These are phyloP conservation scores for Suillus occidentalis DNA, from an alignment of 768 basidiomycete species.

Conservation along the genomic window DNA sequence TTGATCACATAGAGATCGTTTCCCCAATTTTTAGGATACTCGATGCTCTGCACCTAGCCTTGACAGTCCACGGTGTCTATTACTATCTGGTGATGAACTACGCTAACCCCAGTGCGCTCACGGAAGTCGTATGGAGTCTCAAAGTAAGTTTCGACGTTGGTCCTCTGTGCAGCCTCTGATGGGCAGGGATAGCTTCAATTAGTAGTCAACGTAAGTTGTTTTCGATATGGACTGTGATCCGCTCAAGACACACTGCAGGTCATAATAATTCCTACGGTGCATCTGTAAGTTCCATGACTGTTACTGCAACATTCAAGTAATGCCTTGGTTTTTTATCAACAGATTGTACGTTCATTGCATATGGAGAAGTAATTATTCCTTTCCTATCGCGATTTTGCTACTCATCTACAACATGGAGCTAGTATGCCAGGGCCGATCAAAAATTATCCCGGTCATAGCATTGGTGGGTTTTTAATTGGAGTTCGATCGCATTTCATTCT, in stretches of 20 bases:
- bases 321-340: no score
- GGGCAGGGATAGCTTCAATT: neutral
- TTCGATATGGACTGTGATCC: neutral
- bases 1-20: neutral
- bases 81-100: slow-evolving; percentile 38
- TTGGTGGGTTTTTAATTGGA: neutral
- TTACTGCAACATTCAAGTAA: neutral
- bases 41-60: slow-evolving; percentile 35
- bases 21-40: slow-evolving; percentile 27
- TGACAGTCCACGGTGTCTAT: slow-evolving; percentile 37
- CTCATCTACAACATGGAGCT: neutral
- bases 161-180: neutral
- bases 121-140: slow-evolving; percentile 31
- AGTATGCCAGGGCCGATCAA: neutral
- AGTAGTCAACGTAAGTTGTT: neutral
- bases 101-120: slow-evolving; percentile 27
- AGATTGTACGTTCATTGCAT: neutral
- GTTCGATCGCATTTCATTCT: neutral
- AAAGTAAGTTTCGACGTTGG: neutral
- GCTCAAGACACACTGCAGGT: neutral
- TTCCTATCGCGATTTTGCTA: neutral
- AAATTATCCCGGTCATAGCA: neutral
- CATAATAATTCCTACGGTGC: neutral
- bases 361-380: neutral
- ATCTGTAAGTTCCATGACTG: neutral